These are phyloP conservation scores for Boletellus ananas DNA, from an alignment of 768 basidiomycete species.

Conservation along the genomic window DNA sequence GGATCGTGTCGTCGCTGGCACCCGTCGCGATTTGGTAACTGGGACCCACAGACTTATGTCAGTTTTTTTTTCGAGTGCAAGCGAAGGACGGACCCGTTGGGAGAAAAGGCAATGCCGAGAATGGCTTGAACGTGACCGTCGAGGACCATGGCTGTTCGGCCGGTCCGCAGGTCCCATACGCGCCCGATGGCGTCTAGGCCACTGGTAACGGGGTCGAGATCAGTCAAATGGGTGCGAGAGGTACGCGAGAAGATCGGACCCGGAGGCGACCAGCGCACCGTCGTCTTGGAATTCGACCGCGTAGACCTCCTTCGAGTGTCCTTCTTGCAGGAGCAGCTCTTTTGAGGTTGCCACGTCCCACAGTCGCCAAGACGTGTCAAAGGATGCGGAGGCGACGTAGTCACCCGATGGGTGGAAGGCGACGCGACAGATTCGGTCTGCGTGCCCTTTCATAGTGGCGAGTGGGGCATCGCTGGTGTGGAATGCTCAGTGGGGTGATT, in stretches of 20 bases:
- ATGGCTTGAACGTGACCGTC: slow-evolving; percentile 96
- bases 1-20: slow-evolving; percentile 94
- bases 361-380: slow-evolving; percentile 95
- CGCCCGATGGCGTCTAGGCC: slow-evolving; percentile 96
- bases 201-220: slow-evolving; percentile 37
- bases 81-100: slow-evolving; percentile 73
- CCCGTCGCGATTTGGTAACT: slow-evolving; percentile 98
- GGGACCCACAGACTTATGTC: slow-evolving; percentile 12
- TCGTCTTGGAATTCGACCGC: slow-evolving; percentile 95
- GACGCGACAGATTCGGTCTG: slow-evolving; percentile 86
- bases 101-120: slow-evolving; percentile 87
- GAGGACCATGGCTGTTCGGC: slow-evolving; percentile 94
- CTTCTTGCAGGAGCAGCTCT: slow-evolving; percentile 89
- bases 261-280: slow-evolving; percentile 88
- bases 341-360: slow-evolving; percentile 87
- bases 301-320: slow-evolving; percentile 96
- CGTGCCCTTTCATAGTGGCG: slow-evolving; percentile 84
- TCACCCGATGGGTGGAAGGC: slow-evolving; percentile 95
- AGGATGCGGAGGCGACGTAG: slow-evolving; percentile 92
- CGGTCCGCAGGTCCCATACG: slow-evolving; percentile 95
- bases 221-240: not conserved
- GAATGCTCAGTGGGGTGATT: slow-evolving; percentile 4
- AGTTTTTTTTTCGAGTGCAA: not conserved
- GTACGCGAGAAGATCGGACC: slow-evolving; percentile 42
- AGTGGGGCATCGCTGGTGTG: slow-evolving; percentile 72